Base-by-base conservation (phyloP, 495 filamentous ascomycete genomes). In the Aspergillus egyptiacus region DNA sequence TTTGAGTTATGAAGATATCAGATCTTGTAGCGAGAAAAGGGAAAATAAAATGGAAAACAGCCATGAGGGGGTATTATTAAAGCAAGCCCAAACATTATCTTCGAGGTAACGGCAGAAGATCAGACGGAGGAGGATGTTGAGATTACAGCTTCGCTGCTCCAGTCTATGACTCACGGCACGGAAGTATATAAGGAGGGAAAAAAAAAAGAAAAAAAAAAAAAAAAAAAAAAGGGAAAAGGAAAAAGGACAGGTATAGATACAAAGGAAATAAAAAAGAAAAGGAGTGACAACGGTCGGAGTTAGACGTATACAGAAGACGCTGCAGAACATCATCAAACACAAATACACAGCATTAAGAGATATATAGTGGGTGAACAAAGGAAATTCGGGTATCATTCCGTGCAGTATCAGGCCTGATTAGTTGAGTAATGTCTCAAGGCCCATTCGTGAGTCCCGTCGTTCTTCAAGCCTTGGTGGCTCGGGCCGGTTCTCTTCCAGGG, bases 361-460 rank as follows among this genome's bases (percentile, higher is more conserved):
- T 56, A 49, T 47, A 45, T 30, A 19, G 15, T 30, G 20, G n/a
- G n/a, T n/a, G n/a, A 25, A 32, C 11, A 40, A 24, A 45, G 19
- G 46, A 41, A 52, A 63, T 34, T 63, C 54, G 47, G 58, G 50
- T 48, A 46, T 62, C 59, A 44, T 61, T 48, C 25, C 40, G 24
- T 48, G 40, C 19, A 36, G 15, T 23, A 17, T 43, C 35, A 34
- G 18, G 13, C 42, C 32, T 54, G 28, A 42, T 59, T 51, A 72
- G 48, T 72, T 72, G 31, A 72, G 59, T 38, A 72, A 47, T 19
- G 58, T 69, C 50, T 64, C 56, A 17, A 74, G 56, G 30, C 69
- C 68, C 67, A 74, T 74, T 13, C 71, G 69, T n/a, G 61, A 67
- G 51, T 74, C 71, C n/a, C 68, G 68, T 24, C 60, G 33, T 17